These are phyloP conservation scores for Obelidium mucronatum DNA, from an alignment of 192 early-diverging fungal species.

Conservation along the genomic window DNA sequence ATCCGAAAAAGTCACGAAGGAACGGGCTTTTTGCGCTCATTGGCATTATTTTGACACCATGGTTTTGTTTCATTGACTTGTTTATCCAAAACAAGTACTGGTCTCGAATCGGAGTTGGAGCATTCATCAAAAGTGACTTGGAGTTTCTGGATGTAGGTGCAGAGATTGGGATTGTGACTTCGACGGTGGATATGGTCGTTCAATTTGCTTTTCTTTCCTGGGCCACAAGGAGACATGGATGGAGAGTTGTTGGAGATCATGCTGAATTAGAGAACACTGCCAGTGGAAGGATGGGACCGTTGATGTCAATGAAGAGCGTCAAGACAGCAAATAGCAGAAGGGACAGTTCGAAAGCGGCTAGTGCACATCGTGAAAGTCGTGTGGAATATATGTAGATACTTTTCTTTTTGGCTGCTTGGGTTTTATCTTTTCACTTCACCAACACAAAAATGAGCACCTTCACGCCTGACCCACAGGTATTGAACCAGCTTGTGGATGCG, in stretches of 20 bases:
- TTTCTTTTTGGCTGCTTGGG: neutral
- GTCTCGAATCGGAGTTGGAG: constrained; percentile 1
- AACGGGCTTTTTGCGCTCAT: neutral
- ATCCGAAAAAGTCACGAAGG: neutral
- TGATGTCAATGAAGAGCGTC: neutral
- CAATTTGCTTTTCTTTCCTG: neutral
- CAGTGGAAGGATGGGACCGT: neutral
- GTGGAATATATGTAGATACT: too few species aligned
- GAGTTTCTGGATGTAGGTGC: neutral
- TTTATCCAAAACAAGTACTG: constrained; percentile 13
- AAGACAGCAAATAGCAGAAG: too few species aligned
- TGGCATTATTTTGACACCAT: constrained; percentile 3
- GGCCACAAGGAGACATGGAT: neutral
- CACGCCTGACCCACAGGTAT: constrained; percentile 35
- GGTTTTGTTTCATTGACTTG: constrained; percentile 8
- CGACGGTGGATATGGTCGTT: neutral
- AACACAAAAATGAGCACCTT: neutral
- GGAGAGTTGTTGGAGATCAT: neutral
- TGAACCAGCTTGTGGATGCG: constrained; percentile 46
- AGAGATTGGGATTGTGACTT: neutral
- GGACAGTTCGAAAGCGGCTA: too few species aligned
- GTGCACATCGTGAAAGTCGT: too few species aligned
- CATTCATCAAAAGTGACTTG: neutral
- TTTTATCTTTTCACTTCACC: neutral
- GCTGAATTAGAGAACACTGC: neutral